Evolutionary conservation across 2,329 filamentous ascomycete genomes (phyloP), one percentile per base, ranked within the genome.

Genomic region (Xylariaceae sp.): DNA sequence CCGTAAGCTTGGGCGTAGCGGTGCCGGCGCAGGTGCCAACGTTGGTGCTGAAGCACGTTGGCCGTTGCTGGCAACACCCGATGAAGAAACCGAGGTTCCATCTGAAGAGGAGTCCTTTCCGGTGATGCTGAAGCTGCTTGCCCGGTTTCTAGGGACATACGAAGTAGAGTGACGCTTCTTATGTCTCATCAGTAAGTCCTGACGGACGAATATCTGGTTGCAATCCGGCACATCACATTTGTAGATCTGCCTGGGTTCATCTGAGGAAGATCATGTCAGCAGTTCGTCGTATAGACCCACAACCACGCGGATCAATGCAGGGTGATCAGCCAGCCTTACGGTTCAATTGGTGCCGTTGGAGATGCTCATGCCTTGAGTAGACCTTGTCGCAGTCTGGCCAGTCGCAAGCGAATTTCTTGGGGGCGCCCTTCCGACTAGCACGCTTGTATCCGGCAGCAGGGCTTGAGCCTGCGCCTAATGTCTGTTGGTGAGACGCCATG

Each of bases 331-430:
- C 28, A 79, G 51, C 29, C 87, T 74, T 81, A 92, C 90, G 90
- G 71, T 94, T 94, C 69, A 94, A 73, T 76, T 93, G 89, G 74
- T 94, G 90, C 46, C 90, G 80, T 74, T 92, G 91, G 54, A 94
- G 80, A 75, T 94, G 90, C 73, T 94, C 90, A 7, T 89, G 89
- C 59, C 90, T 81, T 51, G 90, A 92, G 73, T 94, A 94, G 56
- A 87, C 82, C 80, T 92, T 93, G 63, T 88, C 88, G 73, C 90
- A 95, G 33, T 84, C 87, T 41, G 86, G 82, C 71, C 87, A 85
- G 17, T 85, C 83, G 73, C 90, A 94, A 56, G 78, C 74, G 65
- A 87, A 89, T 53, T 76, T 75, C 21, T 78, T 75, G 8, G 78
- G 75, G 2, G 80, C 80, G 28, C 79, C 78, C 58, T 80, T 81